Evolutionary conservation across 768 basidiomycete genomes (phyloP).

Genomic region (Auricularia sp.): DNA sequence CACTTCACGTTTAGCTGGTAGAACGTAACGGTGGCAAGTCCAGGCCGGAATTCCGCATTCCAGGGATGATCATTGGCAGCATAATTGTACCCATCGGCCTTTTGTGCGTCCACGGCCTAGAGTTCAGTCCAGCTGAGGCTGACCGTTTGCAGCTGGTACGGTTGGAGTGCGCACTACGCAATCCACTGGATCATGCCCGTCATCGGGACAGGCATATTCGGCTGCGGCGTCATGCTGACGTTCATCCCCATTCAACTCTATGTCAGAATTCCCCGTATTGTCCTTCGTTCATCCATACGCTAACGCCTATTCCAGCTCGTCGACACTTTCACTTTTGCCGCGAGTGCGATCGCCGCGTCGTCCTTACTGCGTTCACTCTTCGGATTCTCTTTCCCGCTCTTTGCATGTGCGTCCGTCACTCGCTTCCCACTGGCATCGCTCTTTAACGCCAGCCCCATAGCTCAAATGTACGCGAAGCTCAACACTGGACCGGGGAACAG

Average conservation of each 20-base stretch:
- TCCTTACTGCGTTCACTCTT: constrained; percentile 53
- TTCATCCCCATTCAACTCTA: constrained; percentile 53
- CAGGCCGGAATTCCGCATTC: constrained; percentile 72
- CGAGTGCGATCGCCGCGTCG: constrained; percentile 54
- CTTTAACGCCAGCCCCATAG: not conserved
- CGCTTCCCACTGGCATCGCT: too few species aligned
- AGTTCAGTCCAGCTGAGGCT: not conserved
- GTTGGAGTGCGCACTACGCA: constrained; percentile 64
- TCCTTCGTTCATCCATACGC: not conserved
- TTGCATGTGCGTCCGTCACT: constrained; percentile 25
- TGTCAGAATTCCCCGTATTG: constrained; percentile 1
- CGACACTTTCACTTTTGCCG: constrained; percentile 60
- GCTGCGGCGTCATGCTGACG: constrained; percentile 58
- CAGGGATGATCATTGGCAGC: constrained; percentile 60
- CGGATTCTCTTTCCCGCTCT: constrained; percentile 58
- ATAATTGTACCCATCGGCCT: constrained; percentile 57
- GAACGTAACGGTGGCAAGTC: constrained; percentile 42
- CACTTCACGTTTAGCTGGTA: constrained; percentile 12
- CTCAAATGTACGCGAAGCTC: constrained; percentile 52
- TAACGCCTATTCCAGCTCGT: constrained; percentile 30
- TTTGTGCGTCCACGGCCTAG: constrained; percentile 6
- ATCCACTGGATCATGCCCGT: constrained; percentile 73
- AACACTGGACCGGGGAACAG: constrained; percentile 64
- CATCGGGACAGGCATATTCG: constrained; percentile 36
- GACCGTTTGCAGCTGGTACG: constrained; percentile 50